A percentile compares a stretch with the other conserved stretches of the same genome.
Evolutionary conservation across 1,284 basidiomycete species (phyloP).

Genomic region (Ustilago trichophora): DNA sequence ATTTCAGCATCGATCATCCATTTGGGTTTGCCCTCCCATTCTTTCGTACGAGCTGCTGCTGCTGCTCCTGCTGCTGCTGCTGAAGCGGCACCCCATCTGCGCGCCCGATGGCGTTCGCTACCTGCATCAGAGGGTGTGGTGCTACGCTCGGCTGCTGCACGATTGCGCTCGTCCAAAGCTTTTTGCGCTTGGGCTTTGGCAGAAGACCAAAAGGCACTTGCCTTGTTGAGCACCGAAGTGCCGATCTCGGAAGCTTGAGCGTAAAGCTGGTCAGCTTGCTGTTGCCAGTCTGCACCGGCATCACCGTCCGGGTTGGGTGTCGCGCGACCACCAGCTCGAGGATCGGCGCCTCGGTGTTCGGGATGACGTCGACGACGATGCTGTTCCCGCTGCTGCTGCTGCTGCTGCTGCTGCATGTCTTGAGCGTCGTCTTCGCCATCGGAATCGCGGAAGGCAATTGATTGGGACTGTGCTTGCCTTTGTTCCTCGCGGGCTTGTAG

Average conservation of each 20-base stretch:
- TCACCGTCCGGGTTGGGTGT: too few relatives aligned
- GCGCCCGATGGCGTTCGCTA: constrained; percentile 45
- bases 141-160: constrained; percentile 70
- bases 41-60: constrained; percentile 39
- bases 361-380: constrained; percentile 6
- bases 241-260: constrained; percentile 89
- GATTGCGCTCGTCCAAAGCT: constrained; percentile 71
- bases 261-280: constrained; percentile 82
- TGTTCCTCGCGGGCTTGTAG: too few relatives aligned
- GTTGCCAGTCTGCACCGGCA: constrained; percentile 68
- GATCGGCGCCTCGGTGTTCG: neutral
- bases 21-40: constrained; percentile 73
- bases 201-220: constrained; percentile 85
- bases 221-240: constrained; percentile 80
- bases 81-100: constrained; percentile 32
- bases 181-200: constrained; percentile 84
- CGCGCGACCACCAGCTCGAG: constrained; percentile 3
- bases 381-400: too few relatives aligned
- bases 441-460: constrained; percentile 16
- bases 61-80: too few relatives aligned
- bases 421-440: constrained; percentile 15
- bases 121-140: constrained; percentile 38
- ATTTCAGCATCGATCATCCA: constrained; percentile 80
- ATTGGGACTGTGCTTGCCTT: constrained; percentile 8
- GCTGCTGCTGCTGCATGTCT: too few relatives aligned